Base-by-base conservation (phyloP, 257 asterid species). In the Plantago ovata region DNA sequence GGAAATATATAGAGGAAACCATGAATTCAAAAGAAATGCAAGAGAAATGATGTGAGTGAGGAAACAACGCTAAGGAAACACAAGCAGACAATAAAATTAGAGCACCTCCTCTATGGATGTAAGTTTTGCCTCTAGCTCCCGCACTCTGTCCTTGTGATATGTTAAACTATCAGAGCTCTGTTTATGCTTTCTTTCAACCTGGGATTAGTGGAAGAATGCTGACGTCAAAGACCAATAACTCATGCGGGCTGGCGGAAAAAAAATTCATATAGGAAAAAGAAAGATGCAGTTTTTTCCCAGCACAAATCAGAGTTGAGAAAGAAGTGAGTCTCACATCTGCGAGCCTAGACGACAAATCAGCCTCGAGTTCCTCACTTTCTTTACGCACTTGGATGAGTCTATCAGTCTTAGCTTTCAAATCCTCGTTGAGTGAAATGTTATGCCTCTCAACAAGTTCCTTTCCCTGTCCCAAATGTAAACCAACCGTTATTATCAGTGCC, bases 401-500 rank as follows among this genome's bases (percentile, higher is more conserved):
- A 75, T 86, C 77, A 65, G 84, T 77, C 77, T 86, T 86, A 18
- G 77, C 33, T 1, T 79, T 79, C 56, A 93, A 75, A 80, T 89
- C 98, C 38, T 86, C 97, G 77, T 93, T 89, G 50, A 89, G 95
- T 97, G 97, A 89, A 22, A 82, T 60, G 58, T 89, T 84, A 67
- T 93, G 97, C 81, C 94, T 79, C 83, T 84, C 95, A 57, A 93
- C 67, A 49, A 93, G 89, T 81, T 93, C 98, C 69, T 93, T 93
- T 77, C 86, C 97, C 97, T 89, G 51, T 39, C 53, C 63, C 67
- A 79, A 60, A 47, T 57, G 62, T 20, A 53, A 65, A 51, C 22
- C 22, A 41, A 0, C 23, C 20, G 39, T 28, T 28, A 28, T 6
- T 24, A 48, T 63, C 49, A 54, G 56, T 56, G 58, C 10, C 39